Base-by-base conservation (phyloP, 495 filamentous ascomycete genomes). In the Margaritispora aquatica region DNA sequence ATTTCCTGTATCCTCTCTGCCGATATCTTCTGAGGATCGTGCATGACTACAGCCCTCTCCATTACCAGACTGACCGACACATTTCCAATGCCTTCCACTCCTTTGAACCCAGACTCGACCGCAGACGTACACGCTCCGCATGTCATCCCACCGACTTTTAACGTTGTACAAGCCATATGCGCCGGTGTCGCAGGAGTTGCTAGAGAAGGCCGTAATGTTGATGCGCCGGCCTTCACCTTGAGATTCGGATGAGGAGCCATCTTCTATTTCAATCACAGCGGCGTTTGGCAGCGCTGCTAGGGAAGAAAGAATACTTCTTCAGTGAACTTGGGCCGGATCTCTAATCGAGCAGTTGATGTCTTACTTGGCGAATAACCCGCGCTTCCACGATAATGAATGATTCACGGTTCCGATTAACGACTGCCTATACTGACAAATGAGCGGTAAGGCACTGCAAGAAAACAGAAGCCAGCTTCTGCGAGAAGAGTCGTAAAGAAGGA, bases 41-140 rank as follows among this genome's bases (percentile, higher is more conserved):
- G 94, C 68, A 88, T 83, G 5, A 96, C 78, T 7, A 96, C 91
- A 0, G 93, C 95, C 26, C 92, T 84, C 69, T 92, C 89, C 84
- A 96, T 94, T 26, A 94, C 88, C 63, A 97, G 73, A 73, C 89
- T 96, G 57, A 97, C 88, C 1, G 92, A 94, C 27, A 96, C 91
- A 50, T 80, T 89, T 22, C 84, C 86, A 1, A 88, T 84, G 23
- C 93, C 92, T 11, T 88, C 81, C 19, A 96, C 79, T 29, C 79
- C 80, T 63, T 86, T 88, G 74, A 99, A 94, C 55, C 86, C 92
- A 36, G 77, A 71, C 78, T 96, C 92, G 62, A 96, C 84, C 8
- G 92, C 83, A 19, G 90, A 90, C 20, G 92, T 94, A 68, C 92
- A 96, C 65, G 92, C 86, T 62, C 90, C 90, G 72, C 92, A 95